A percentile compares a stretch with the other conserved stretches of the same genome.
Evolutionary conservation across 768 basidiomycete genomes (phyloP).

Genomic region (Auriscalpium vulgare): DNA sequence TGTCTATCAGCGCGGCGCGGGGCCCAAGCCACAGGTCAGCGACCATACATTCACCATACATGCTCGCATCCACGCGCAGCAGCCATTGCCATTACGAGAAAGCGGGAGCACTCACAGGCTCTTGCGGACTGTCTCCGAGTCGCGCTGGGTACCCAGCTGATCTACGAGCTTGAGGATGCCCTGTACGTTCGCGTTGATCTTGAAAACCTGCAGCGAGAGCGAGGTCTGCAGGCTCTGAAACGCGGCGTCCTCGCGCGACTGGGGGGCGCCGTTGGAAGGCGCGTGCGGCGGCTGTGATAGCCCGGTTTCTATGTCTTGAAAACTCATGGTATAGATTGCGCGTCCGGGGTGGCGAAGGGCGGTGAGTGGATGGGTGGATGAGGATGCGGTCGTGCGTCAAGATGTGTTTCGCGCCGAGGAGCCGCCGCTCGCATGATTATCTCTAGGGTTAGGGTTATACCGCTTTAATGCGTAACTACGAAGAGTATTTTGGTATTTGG

Average conservation of each 20-base stretch:
- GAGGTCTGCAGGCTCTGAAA: constrained; percentile 75
- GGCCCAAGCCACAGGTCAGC: neutral
- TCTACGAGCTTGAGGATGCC: constrained; percentile 96
- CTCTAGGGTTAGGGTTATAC: no score
- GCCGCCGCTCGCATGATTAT: no score
- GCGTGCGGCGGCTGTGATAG: constrained; percentile 24
- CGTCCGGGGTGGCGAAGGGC: no score
- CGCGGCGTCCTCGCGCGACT: constrained; percentile 55
- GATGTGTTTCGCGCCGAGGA: no score
- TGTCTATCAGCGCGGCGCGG: constrained; percentile 41
- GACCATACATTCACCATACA: neutral
- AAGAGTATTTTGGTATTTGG: no score
- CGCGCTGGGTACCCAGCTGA: constrained; percentile 79
- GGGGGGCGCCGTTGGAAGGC: constrained; percentile 22
- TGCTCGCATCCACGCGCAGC: neutral
- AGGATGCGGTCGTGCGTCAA: no score
- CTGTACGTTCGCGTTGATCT: constrained; percentile 96
- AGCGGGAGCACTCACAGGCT: constrained; percentile 57
- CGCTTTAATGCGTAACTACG: no score
- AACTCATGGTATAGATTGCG: constrained; percentile 31
- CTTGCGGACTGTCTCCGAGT: constrained; percentile 73
- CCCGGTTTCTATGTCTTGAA: constrained; percentile 43
- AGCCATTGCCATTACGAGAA: neutral
- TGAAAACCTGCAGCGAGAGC: constrained; percentile 90
- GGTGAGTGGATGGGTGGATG: no score